These are phyloP conservation scores for Sextonia rubra DNA, from an alignment of 164 flowering plant species.

Conservation along the genomic window DNA sequence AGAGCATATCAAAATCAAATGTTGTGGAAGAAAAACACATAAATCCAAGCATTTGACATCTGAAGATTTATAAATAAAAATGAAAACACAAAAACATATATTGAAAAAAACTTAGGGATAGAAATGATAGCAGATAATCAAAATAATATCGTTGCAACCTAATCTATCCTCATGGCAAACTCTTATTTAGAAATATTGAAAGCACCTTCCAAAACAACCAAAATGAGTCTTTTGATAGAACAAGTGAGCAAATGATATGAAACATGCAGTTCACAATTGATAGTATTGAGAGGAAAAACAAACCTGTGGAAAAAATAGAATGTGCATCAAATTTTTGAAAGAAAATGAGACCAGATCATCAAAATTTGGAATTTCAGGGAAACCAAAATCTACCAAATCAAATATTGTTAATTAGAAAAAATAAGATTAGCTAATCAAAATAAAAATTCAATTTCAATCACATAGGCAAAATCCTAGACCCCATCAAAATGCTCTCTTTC, in stretches of 20 bases:
- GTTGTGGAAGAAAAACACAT: not conserved
- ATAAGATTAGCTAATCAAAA: too few relatives aligned
- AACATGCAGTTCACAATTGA: not conserved
- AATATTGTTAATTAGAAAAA: too few relatives aligned
- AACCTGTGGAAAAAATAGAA: not conserved
- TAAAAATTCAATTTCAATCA: too few relatives aligned
- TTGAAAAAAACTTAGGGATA: not conserved
- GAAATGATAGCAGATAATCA: not conserved
- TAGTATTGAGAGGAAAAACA: not conserved
- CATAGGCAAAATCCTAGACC: too few relatives aligned
- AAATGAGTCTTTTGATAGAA: not conserved
- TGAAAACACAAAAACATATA: too few relatives aligned
- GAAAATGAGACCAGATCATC: not conserved
- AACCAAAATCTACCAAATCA: too few relatives aligned
- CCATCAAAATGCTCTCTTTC: not conserved
- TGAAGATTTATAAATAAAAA: not conserved
- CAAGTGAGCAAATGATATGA: not conserved
- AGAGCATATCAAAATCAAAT: not conserved
- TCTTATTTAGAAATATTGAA: not conserved
- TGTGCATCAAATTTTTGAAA: not conserved
- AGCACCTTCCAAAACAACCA: not conserved
- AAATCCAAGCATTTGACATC: not conserved
- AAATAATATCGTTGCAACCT: not conserved
- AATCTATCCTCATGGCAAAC: too few relatives aligned
- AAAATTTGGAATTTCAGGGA: not conserved